Evolutionary conservation across 2,329 filamentous ascomycete species (phyloP).

Genomic region (Neofusicoccum umdonicola): DNA sequence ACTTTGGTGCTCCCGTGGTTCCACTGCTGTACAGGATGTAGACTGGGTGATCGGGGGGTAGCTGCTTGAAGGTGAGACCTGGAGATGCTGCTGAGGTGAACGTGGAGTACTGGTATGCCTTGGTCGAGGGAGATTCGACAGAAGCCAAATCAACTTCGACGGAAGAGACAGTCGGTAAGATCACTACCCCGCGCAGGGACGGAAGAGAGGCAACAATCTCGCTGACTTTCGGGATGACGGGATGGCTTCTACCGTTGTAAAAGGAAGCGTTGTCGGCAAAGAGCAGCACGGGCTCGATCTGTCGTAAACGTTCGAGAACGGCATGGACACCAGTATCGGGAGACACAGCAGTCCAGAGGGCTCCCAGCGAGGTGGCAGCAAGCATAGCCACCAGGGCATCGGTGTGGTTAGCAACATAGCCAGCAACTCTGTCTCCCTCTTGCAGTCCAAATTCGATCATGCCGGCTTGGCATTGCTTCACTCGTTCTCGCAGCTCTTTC

Average conservation of each 20-base stretch:
- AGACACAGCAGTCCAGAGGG: constrained; percentile 89
- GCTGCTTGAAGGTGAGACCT: constrained; percentile 63
- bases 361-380: constrained; percentile 76
- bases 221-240: constrained; percentile 73
- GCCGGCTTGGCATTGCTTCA: constrained; percentile 69
- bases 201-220: constrained; percentile 69
- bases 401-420: constrained; percentile 84
- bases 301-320: constrained; percentile 79
- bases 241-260: constrained; percentile 89
- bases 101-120: constrained; percentile 36
- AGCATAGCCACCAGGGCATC: constrained; percentile 88
- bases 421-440: constrained; percentile 61
- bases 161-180: constrained; percentile 65
- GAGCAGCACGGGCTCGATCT: constrained; percentile 78
- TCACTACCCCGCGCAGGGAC: constrained; percentile 66
- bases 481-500: constrained; percentile 74
- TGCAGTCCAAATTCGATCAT: constrained; percentile 66
- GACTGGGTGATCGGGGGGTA: constrained; percentile 81
- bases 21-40: constrained; percentile 94
- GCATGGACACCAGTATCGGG: constrained; percentile 90
- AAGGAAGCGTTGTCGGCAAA: constrained; percentile 85
- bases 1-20: constrained; percentile 84
- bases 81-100: constrained; percentile 23
- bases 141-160: constrained; percentile 41
- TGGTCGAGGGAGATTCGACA: constrained; percentile 36